These are phyloP conservation scores for Conticribra weissflogii DNA, from an alignment of 108 stramenopile genomes.

Conservation along the genomic window DNA sequence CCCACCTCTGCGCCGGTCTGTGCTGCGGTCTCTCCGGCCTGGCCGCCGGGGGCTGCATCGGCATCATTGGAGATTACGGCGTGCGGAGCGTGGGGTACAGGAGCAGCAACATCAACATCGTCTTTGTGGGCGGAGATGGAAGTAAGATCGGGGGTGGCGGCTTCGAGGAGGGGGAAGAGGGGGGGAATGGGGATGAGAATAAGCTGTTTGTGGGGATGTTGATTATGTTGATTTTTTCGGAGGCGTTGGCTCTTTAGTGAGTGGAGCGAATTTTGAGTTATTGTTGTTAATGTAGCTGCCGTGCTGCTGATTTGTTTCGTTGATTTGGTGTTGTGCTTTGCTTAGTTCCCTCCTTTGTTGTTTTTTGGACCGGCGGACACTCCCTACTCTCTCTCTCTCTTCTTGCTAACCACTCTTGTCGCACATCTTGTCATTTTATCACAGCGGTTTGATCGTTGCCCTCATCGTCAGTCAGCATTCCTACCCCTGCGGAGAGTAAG, in stretches of 20 bases:
- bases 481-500: slow-evolving; percentile 52
- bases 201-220: slow-evolving; percentile 91
- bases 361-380: too few relatives aligned
- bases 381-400: too few relatives aligned
- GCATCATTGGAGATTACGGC: slow-evolving; percentile 87
- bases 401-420: too few relatives aligned
- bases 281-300: too few relatives aligned
- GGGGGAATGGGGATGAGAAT: slow-evolving; percentile 64
- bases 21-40: slow-evolving; percentile 81
- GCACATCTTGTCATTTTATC: slow-evolving; percentile 1
- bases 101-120: slow-evolving; percentile 67
- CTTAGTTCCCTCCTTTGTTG: background rate
- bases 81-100: slow-evolving; percentile 86
- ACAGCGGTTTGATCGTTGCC: slow-evolving; percentile 68
- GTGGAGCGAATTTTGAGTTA: slow-evolving; percentile 5
- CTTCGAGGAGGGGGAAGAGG: slow-evolving; percentile 44
- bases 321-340: background rate
- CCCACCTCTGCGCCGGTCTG: slow-evolving; percentile 82
- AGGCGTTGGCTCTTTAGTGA: slow-evolving; percentile 85
- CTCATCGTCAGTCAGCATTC: slow-evolving; percentile 75
- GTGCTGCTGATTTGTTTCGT: background rate
- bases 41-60: slow-evolving; percentile 86
- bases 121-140: too few relatives aligned
- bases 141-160: slow-evolving; percentile 69
- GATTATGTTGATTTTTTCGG: slow-evolving; percentile 84